phyloP scores from a whole-genome alignment of 2,329 filamentous ascomycete genomes.

The Microcyclosporella mali region DNA sequence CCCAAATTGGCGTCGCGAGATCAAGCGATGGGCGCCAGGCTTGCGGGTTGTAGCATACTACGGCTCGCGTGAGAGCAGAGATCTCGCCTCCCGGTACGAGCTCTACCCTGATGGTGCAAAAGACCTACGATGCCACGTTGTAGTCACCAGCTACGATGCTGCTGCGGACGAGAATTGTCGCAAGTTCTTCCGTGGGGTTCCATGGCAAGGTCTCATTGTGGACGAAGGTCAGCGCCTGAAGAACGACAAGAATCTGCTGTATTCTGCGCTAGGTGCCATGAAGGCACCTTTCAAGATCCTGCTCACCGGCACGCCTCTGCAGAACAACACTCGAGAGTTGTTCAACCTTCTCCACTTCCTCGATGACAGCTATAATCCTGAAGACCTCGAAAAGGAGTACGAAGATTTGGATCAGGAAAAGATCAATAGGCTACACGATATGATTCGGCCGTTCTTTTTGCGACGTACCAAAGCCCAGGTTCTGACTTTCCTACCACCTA shows the following conservation, averaged over 20 bases:
- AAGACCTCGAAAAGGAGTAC: constrained; percentile 67
- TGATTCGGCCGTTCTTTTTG: constrained; percentile 68
- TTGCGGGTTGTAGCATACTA: constrained; percentile 90
- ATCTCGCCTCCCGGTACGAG: constrained; percentile 74
- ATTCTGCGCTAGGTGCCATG: constrained; percentile 65
- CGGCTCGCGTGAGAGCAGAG: constrained; percentile 66
- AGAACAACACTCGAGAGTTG: constrained; percentile 90
- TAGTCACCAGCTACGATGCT: constrained; percentile 92
- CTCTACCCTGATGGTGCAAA: constrained; percentile 63
- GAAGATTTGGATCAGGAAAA: constrained; percentile 75
- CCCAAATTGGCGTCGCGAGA: constrained; percentile 94
- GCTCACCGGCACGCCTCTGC: constrained; percentile 81
- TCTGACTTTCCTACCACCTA: constrained; percentile 82
- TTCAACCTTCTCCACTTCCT: constrained; percentile 97
- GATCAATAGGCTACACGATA: constrained; percentile 69
- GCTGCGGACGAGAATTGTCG: constrained; percentile 66
- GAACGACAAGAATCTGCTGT: constrained; percentile 80
- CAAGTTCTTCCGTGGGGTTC: constrained; percentile 60
- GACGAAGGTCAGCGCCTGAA: constrained; percentile 95
- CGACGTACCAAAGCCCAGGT: constrained; percentile 85
- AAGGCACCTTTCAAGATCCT: constrained; percentile 77
- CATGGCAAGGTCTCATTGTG: constrained; percentile 83
- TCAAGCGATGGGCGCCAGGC: constrained; percentile 85
- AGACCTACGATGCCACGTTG: constrained; percentile 78
- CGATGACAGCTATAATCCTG: constrained; percentile 65